Conservation (phyloP, 176 grass and related monocot genomes). For the Oryza meridionalis region DNA sequence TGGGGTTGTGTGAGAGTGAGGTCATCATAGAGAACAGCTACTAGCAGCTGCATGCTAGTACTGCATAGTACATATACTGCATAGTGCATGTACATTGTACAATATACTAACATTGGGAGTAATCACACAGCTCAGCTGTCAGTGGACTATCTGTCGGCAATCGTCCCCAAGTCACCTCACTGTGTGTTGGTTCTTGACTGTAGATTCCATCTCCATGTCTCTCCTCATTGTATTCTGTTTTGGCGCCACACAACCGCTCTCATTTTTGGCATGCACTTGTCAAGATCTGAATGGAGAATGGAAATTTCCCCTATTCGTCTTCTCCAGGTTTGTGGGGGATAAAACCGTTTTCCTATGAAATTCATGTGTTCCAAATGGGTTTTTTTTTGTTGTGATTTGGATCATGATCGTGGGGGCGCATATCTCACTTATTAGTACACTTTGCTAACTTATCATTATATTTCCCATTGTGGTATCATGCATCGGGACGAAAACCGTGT, state of each 20-base stretch:
- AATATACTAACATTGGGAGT: conserved; percentile 23
- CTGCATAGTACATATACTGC: not conserved
- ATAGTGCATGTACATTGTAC: conserved; percentile 1
- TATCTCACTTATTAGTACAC: not conserved
- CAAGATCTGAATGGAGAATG: not conserved
- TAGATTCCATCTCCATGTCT: conserved; percentile 13
- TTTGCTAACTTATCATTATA: not conserved
- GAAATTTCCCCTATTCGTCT: not conserved
- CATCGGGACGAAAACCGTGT: too few species aligned
- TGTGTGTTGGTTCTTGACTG: not conserved
- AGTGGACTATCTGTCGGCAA: conserved; percentile 55
- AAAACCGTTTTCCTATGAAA: not conserved
- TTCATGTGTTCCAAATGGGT: not conserved
- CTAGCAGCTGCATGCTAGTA: not conserved
- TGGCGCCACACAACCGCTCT: conserved; percentile 16
- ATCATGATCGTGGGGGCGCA: too few species aligned
- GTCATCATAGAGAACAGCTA: conserved; percentile 34
- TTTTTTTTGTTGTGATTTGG: not conserved
- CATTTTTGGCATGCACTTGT: not conserved
- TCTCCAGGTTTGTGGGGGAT: not conserved
- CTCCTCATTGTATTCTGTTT: conserved; percentile 22
- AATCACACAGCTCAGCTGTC: conserved; percentile 37
- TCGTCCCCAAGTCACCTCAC: conserved; percentile 18
- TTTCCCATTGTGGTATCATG: too few species aligned
- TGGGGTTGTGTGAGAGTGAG: conserved; percentile 30